phyloP scores from a whole-genome alignment of 2,329 filamentous ascomycete genomes.

The Cryphonectria parasitica region DNA sequence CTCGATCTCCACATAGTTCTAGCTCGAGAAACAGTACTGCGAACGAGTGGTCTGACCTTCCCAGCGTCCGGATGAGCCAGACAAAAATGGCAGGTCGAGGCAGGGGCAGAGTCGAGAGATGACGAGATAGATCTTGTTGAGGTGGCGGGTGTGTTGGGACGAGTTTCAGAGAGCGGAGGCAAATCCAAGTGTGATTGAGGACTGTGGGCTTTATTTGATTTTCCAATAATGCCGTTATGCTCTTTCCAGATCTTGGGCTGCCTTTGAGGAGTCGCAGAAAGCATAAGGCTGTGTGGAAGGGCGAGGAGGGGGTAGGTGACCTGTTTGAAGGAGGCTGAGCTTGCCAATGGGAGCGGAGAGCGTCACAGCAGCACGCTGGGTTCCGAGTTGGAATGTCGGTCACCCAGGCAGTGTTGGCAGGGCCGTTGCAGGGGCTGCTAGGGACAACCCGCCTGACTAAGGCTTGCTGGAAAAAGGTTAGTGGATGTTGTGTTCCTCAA shows the following conservation, averaged over 20 bases:
- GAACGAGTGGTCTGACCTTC: constrained; percentile 28
- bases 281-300: constrained; percentile 13
- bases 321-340: constrained; percentile 23
- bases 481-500: neutral
- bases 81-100: constrained; percentile 22
- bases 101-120: constrained; percentile 25
- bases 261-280: constrained; percentile 19
- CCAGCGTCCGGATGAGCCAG: constrained; percentile 19
- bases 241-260: constrained; percentile 11
- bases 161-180: constrained; percentile 12
- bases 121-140: constrained; percentile 19
- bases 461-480: neutral
- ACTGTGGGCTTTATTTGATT: neutral
- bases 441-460: constrained; percentile 5
- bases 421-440: neutral
- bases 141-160: neutral
- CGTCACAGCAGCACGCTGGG: constrained; percentile 17
- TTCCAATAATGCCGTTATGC: constrained; percentile 8
- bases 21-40: constrained; percentile 10
- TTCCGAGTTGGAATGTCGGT: neutral
- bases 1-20: constrained; percentile 28
- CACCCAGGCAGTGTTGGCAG: neutral
- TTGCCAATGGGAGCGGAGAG: constrained; percentile 17
- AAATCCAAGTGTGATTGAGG: constrained; percentile 3
- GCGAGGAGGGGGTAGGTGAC: constrained; percentile 4